phyloP scores from a whole-genome alignment of 192 early-diverging fungal species.

The Spizellomyces punctatus region DNA sequence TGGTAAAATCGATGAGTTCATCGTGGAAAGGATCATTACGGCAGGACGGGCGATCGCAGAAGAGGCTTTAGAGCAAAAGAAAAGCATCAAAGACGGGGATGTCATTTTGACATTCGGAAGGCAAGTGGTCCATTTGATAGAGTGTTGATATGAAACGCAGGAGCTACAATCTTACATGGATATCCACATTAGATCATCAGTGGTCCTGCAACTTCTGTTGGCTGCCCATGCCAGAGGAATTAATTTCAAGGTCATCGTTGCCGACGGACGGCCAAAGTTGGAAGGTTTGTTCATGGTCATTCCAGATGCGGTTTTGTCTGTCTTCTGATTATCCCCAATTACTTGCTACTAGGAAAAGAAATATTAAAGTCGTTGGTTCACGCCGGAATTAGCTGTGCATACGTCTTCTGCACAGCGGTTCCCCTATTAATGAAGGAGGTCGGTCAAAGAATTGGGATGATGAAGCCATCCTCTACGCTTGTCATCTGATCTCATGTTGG shows the following conservation, averaged over 20 bases:
- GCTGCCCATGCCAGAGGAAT: constrained; percentile 73
- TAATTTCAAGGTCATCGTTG: constrained; percentile 88
- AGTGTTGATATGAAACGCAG: no score
- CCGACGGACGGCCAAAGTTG: constrained; percentile 84
- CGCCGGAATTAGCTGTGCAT: constrained; percentile 75
- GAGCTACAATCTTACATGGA: no score
- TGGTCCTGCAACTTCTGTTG: constrained; percentile 77
- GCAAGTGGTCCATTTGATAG: constrained; percentile 15
- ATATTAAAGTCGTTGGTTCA: constrained; percentile 58
- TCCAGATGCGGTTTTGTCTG: background rate
- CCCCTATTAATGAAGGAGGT: constrained; percentile 77
- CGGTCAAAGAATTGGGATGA: constrained; percentile 7
- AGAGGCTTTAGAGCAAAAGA: constrained; percentile 67
- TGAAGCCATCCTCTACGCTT: background rate
- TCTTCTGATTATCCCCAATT: constrained; percentile 19
- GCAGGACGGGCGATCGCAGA: constrained; percentile 80
- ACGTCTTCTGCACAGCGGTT: constrained; percentile 66
- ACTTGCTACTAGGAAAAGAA: constrained; percentile 59
- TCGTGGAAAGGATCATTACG: constrained; percentile 84
- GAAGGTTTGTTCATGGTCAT: constrained; percentile 50
- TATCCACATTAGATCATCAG: constrained; percentile 40
- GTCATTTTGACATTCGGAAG: constrained; percentile 86
- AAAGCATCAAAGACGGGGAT: constrained; percentile 85
- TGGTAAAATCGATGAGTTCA: constrained; percentile 83
- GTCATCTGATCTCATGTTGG: background rate